Percentiles rank a stretch among this genome's conserved stretches.
Evolutionary conservation across 495 filamentous ascomycete species (phyloP).

Genomic region (Letharia columbiana): DNA sequence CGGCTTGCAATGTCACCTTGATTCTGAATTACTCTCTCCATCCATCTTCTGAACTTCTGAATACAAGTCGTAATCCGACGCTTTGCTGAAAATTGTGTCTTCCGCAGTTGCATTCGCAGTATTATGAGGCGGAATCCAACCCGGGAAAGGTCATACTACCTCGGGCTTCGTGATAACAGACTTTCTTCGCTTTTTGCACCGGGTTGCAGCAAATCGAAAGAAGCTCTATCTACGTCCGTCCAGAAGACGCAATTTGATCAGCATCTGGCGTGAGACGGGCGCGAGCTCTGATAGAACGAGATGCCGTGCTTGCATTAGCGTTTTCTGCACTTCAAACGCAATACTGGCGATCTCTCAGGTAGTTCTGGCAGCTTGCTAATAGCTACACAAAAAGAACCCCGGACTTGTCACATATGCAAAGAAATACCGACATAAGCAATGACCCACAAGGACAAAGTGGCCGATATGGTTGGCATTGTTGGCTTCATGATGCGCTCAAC

Average conservation of each 20-base stretch:
- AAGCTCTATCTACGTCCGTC: not conserved
- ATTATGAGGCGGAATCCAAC: no score
- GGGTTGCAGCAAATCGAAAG: no score
- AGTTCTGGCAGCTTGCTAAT: not conserved
- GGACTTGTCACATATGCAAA: not conserved
- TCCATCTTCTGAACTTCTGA: no score
- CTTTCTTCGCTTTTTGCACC: no score
- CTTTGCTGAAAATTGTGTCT: no score
- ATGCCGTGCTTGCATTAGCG: not conserved
- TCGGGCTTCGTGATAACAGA: no score
- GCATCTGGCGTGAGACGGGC: not conserved
- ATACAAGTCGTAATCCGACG: no score
- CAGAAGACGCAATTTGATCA: not conserved
- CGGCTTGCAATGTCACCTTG: no score
- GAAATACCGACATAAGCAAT: not conserved
- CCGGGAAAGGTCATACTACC: no score
- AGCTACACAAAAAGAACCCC: not conserved
- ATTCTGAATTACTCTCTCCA: no score
- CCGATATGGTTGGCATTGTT: not conserved
- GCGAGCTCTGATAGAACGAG: not conserved
- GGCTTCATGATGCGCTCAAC: not conserved
- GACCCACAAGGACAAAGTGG: not conserved
- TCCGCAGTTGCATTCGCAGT: no score
- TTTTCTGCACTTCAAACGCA: not conserved
- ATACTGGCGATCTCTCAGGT: not conserved